Evolutionary conservation across 2,329 filamentous ascomycete species (phyloP), one percentile per base, ranked within the genome.

Genomic region (Thielaviopsis populi): DNA sequence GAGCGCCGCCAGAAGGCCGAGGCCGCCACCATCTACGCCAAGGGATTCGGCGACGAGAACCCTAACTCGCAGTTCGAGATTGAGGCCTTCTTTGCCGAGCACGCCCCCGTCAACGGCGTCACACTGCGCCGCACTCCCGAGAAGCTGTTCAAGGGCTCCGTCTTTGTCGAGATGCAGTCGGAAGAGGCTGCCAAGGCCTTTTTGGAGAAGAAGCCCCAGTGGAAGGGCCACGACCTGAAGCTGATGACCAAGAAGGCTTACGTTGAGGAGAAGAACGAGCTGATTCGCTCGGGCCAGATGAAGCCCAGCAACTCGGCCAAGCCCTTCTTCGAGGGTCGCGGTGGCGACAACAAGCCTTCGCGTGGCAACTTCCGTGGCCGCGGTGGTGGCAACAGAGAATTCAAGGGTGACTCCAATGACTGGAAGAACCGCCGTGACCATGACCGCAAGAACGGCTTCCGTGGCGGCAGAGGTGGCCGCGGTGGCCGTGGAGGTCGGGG

Each of bases 231-330:
- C 68, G 85, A 89, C 41, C 80, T 97, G 61, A 77, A 85, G 72
- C 86, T 94, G 76, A 91, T 89, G 84, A 85, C 84, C 75, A 99
- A 99, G 85, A 83, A 83, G 70, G 87, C 84, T 19, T 99, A 99
- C 74, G 86, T 88, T 68, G 80, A 86, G n/a, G 83, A 86, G 74
- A 92, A 92, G 78, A 80, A 79, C 65, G 77, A 84, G 63, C 82
- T 88, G 43, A 91, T 92, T 70, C 79, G 83, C 69, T 80, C 84
- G 53, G 88, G 89, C 66, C 84, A 83, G 70, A 77, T 90, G 59
- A 77, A 84, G 72, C 83, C 86, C 67, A 83, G 77, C 69, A 73
- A 72, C 59, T 72, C 70, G 67, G 71, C 71, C 17, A 74, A 74
- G 68, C 73, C 73, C 66, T 82, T 82, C 70, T 82, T 74, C 67